These are phyloP conservation scores for Petasospora rhodanensis DNA, from an alignment of 1,139 yeast species.

Conservation along the genomic window DNA sequence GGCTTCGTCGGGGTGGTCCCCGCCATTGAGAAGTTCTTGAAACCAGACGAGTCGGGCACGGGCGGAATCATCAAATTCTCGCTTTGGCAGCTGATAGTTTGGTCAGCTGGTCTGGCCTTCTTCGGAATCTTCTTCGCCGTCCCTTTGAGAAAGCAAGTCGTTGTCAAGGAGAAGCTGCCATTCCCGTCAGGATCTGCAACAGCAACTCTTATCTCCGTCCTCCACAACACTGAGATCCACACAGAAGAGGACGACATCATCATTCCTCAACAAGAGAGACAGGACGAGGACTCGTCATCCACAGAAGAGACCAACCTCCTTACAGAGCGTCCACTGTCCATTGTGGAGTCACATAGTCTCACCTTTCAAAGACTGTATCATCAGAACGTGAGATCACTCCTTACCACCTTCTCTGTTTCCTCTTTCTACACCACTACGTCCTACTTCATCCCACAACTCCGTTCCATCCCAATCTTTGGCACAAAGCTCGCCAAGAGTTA, in stretches of 20 bases:
- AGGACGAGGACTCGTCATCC: slow-evolving; percentile 3
- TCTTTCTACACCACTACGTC: slow-evolving; percentile 68
- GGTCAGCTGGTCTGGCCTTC: slow-evolving; percentile 85
- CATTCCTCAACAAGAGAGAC: too few relatives aligned
- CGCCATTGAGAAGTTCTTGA: slow-evolving; percentile 85
- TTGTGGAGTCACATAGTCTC: slow-evolving; percentile 30
- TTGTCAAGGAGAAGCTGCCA: slow-evolving; percentile 76
- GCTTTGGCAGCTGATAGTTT: slow-evolving; percentile 53
- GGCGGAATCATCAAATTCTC: slow-evolving; percentile 33
- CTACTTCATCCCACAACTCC: slow-evolving; percentile 67
- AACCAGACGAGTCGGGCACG: slow-evolving; percentile 71
- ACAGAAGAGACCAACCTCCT: slow-evolving; percentile 5
- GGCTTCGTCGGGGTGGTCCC: slow-evolving; percentile 97
- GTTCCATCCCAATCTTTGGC: slow-evolving; percentile 76
- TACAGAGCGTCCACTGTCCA: slow-evolving; percentile 9
- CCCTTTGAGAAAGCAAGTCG: slow-evolving; percentile 79
- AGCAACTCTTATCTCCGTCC: slow-evolving; percentile 83
- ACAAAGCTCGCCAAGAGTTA: slow-evolving; percentile 54
- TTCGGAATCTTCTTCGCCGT: slow-evolving; percentile 96
- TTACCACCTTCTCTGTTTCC: slow-evolving; percentile 61
- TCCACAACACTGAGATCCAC: slow-evolving; percentile 63
- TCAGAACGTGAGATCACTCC: slow-evolving; percentile 54
- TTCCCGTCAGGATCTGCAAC: slow-evolving; percentile 97
- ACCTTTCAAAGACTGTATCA: slow-evolving; percentile 36
- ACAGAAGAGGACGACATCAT: too few relatives aligned